Evolutionary conservation across 2,329 filamentous ascomycete genomes (phyloP), one percentile per base, ranked within the genome.

Genomic region (Ramichloridium luteum): DNA sequence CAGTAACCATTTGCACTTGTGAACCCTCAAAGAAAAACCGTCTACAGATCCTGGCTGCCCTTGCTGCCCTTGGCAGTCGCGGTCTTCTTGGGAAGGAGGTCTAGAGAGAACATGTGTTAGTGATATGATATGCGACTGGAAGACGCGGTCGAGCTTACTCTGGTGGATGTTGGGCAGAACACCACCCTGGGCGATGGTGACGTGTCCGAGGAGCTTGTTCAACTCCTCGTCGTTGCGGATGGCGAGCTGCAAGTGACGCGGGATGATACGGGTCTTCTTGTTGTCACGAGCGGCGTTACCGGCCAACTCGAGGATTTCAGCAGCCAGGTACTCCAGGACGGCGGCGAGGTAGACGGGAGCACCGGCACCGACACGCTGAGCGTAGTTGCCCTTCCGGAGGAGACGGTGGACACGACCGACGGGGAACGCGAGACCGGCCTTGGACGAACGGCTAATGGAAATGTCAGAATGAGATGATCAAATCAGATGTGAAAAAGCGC

Each of bases 331-430:
- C 67, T 98, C 90, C 44, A 98, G 80, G 35, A 98, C 90, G 26
- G 88, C 88, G 28, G 88, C 94, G 42, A 96, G 83, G 58, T 96
- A 96, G 34, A 45, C 42, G 17, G 42, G 42, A 38, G 42, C 42
- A 38, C 42, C 88, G 56, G 88, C 88, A 86, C 88, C 88, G 55
- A 96, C 88, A 77, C 88, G 90, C 75, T 96, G 88, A 54, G 88
- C 88, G 61, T 98, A 98, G 81, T 96, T 94, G 61, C 88, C 88
- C 77, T 94, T 96, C 68, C 90, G 79, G 55, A 96, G 75, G 38
- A 94, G 83, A 84, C 88, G 85, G 71, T 96, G 88, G 53, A 96
- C 88, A 93, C 88, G 88, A 66, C 88, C 88, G 57, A 96, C 88
- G 44, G 88, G 88, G 77, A 96, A 96, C 49, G 90, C 90, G 57